Percentiles rank a stretch among this genome's conserved stretches.
phyloP scores from a whole-genome alignment of 2,329 filamentous ascomycete genomes.

The Emmonsiellopsis sp. region DNA sequence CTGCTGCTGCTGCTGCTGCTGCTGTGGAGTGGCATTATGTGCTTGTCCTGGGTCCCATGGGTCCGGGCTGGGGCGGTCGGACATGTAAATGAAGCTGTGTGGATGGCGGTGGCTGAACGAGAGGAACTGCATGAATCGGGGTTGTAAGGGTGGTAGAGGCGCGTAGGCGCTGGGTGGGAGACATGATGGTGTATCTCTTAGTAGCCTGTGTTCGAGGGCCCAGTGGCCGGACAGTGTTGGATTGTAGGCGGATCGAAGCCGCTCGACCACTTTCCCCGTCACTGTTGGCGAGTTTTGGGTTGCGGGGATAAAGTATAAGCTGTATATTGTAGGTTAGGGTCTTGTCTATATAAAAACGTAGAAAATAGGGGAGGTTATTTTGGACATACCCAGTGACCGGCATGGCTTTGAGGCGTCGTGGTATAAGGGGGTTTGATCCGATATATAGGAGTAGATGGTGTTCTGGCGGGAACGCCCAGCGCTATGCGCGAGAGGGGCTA shows the following conservation, averaged over 20 bases:
- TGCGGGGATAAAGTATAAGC: constrained; percentile 36
- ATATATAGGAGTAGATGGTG: neutral
- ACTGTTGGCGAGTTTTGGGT: constrained; percentile 31
- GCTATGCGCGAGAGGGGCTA: neutral
- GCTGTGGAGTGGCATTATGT: neutral
- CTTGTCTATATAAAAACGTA: neutral
- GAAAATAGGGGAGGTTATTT: neutral
- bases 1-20: too few relatives aligned
- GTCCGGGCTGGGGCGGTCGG: constrained; percentile 16
- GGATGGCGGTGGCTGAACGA: constrained; percentile 31
- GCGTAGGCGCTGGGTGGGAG: constrained; percentile 25
- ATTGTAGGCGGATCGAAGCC: constrained; percentile 29
- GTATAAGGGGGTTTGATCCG: neutral
- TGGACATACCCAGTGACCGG: constrained; percentile 22
- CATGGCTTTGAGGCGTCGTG: constrained; percentile 3
- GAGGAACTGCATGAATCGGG: constrained; percentile 36
- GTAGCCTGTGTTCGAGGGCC: constrained; percentile 34
- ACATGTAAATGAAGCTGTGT: constrained; percentile 34
- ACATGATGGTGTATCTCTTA: constrained; percentile 34
- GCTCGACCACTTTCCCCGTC: constrained; percentile 26
- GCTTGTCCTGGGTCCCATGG: constrained; percentile 7
- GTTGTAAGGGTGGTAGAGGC: constrained; percentile 20
- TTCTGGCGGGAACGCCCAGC: too few relatives aligned
- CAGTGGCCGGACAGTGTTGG: constrained; percentile 29
- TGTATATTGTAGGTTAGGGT: constrained; percentile 14